Evolutionary conservation across 2,329 filamentous ascomycete genomes (phyloP).

Genomic region (Cytospora piceicola): DNA sequence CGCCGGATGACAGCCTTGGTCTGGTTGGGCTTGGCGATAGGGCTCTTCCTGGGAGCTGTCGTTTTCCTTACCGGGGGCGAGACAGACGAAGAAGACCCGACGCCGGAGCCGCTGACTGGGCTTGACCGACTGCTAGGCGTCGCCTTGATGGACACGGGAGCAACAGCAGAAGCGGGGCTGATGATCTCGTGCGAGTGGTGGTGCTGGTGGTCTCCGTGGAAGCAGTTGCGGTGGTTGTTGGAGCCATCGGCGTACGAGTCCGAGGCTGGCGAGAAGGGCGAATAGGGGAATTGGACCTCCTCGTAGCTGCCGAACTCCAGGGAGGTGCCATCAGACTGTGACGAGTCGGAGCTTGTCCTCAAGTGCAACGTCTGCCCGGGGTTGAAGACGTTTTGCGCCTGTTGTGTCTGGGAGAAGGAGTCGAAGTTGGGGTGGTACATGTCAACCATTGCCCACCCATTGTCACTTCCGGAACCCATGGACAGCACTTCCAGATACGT

Average conservation of each 20-base stretch:
- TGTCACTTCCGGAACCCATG: constrained; percentile 77
- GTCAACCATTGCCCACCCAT: constrained; percentile 85
- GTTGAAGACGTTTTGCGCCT: constrained; percentile 77
- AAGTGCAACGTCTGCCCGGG: constrained; percentile 88
- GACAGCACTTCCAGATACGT: constrained; percentile 87
- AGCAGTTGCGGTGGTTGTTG: constrained; percentile 64
- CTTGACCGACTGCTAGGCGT: constrained; percentile 63
- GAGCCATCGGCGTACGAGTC: constrained; percentile 70
- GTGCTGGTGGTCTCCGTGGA: constrained; percentile 59
- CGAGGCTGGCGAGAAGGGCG: constrained; percentile 81
- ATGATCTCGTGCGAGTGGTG: constrained; percentile 56
- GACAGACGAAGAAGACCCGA: constrained; percentile 60
- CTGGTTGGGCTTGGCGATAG: constrained; percentile 68
- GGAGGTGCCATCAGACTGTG: constrained; percentile 70
- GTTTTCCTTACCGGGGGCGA: constrained; percentile 70
- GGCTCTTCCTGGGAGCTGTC: constrained; percentile 74
- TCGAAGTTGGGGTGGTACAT: constrained; percentile 74
- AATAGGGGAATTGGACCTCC: constrained; percentile 74
- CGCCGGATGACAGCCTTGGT: constrained; percentile 85
- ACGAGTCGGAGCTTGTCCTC: constrained; percentile 84
- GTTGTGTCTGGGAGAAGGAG: constrained; percentile 60
- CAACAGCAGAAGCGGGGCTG: constrained; percentile 69
- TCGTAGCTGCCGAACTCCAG: constrained; percentile 79
- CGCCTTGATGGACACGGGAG: constrained; percentile 71
- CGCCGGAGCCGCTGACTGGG: constrained; percentile 64